phyloP scores from a whole-genome alignment of 352 stramenopile species.

The Phytophthora pluvialis region DNA sequence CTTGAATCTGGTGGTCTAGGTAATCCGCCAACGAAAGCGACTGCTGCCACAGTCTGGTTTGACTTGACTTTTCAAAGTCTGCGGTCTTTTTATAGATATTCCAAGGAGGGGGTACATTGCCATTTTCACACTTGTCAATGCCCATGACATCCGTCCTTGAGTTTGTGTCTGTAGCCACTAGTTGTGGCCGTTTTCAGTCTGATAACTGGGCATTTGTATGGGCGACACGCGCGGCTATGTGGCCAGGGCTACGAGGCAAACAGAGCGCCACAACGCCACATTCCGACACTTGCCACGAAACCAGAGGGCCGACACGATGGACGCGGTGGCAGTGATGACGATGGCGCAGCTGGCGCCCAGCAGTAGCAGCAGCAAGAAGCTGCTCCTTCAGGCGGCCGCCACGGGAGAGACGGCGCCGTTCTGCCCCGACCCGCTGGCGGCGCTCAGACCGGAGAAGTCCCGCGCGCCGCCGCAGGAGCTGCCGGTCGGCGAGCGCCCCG shows the following conservation, averaged over 20 bases:
- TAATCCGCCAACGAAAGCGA: neutral
- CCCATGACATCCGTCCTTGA: neutral
- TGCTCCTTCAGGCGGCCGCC: neutral
- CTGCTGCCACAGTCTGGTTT: neutral
- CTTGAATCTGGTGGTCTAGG: neutral
- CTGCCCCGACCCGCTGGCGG: conserved; percentile 1
- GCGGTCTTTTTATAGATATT: too few species aligned
- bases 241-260: conserved; percentile 5
- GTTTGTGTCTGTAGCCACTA: neutral
- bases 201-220: conserved; percentile 22
- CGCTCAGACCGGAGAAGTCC: conserved; percentile 7
- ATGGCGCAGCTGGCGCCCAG: conserved; percentile 1
- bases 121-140: neutral
- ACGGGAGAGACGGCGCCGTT: conserved; percentile 13
- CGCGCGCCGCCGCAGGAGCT: conserved; percentile 1
- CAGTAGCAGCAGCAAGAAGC: conserved; percentile 4
- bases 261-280: neutral
- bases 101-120: neutral
- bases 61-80: too few species aligned
- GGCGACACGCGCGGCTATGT: conserved; percentile 7
- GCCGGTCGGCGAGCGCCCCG: neutral
- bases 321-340: neutral
- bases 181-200: conserved; percentile 3
- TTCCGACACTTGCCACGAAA: conserved; percentile 8
- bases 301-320: neutral